Conservation (phyloP, 2,329 filamentous ascomycete genomes). For the Colletotrichum trifolii region DNA sequence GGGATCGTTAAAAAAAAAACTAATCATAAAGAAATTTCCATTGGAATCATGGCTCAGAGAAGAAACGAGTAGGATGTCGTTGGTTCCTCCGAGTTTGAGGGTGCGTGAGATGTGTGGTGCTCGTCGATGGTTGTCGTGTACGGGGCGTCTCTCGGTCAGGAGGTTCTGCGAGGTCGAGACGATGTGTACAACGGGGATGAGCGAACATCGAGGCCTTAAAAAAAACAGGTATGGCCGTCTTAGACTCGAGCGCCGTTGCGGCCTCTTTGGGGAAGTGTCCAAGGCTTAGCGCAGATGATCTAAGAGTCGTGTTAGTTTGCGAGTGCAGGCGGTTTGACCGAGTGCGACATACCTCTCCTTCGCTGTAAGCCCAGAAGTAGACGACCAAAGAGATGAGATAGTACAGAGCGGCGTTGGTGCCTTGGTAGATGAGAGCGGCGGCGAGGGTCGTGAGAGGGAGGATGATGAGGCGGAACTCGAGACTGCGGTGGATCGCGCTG, state of each 20-base stretch:
- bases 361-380: constrained; percentile 97
- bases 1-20: constrained; percentile 26
- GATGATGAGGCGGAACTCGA: constrained; percentile 85
- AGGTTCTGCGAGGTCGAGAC: constrained; percentile 15
- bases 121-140: constrained; percentile 13
- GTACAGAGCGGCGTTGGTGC: constrained; percentile 91
- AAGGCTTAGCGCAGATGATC: constrained; percentile 76
- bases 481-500: constrained; percentile 82
- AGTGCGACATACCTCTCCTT: constrained; percentile 80
- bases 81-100: constrained; percentile 22
- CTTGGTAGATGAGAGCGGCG: constrained; percentile 87
- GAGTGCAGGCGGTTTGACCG: not conserved
- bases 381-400: constrained; percentile 86
- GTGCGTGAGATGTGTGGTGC: constrained; percentile 7
- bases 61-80: constrained; percentile 25
- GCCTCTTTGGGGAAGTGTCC: constrained; percentile 73
- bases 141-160: constrained; percentile 23
- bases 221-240: not conserved
- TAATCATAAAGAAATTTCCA: constrained; percentile 26
- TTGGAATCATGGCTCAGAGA: constrained; percentile 30
- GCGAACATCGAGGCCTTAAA: not conserved
- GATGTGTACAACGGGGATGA: constrained; percentile 1
- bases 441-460: constrained; percentile 82
- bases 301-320: constrained; percentile 45
- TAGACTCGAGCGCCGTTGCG: constrained; percentile 40